Evolutionary conservation across 331 rosid species (phyloP).

Genomic region (Malus hybrid): DNA sequence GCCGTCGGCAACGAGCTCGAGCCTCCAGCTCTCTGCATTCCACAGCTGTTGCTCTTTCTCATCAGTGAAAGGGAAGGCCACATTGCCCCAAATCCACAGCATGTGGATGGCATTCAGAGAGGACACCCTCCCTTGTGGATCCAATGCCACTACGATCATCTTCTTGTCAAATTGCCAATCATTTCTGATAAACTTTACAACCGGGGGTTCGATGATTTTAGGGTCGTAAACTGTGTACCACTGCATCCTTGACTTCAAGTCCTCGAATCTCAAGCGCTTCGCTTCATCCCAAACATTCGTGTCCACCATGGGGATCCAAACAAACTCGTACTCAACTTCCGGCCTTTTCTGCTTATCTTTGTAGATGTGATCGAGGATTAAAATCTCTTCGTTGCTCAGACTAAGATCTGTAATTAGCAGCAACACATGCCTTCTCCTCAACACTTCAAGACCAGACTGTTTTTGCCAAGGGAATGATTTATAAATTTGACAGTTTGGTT

Average conservation of each 20-base stretch:
- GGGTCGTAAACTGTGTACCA: constrained; percentile 72
- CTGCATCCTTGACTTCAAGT: constrained; percentile 45
- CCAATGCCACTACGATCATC: constrained; percentile 63
- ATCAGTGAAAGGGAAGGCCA: constrained; percentile 67
- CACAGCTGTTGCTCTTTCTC: constrained; percentile 66
- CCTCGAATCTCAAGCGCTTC: constrained; percentile 31
- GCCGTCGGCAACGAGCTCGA: constrained; percentile 56
- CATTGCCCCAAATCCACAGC: constrained; percentile 84
- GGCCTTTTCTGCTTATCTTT: constrained; percentile 24
- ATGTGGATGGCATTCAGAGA: constrained; percentile 69
- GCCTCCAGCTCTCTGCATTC: constrained; percentile 66
- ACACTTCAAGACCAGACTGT: constrained; percentile 51
- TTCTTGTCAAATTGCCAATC: constrained; percentile 62
- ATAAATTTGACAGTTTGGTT: background rate
- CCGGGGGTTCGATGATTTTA: constrained; percentile 45
- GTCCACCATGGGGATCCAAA: constrained; percentile 74
- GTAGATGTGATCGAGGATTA: constrained; percentile 42
- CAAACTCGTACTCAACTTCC: constrained; percentile 52
- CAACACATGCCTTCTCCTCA: constrained; percentile 70
- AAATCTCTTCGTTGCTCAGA: constrained; percentile 59
- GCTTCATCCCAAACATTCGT: constrained; percentile 18
- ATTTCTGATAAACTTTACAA: constrained; percentile 53
- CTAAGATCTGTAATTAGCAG: constrained; percentile 76
- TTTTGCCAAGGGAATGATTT: constrained; percentile 8
- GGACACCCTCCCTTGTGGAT: constrained; percentile 67